A percentile compares a stretch with the other conserved stretches of the same genome.
Evolutionary conservation across 805 yeast species (phyloP).

Genomic region (Brettanomyces bruxellensis): DNA sequence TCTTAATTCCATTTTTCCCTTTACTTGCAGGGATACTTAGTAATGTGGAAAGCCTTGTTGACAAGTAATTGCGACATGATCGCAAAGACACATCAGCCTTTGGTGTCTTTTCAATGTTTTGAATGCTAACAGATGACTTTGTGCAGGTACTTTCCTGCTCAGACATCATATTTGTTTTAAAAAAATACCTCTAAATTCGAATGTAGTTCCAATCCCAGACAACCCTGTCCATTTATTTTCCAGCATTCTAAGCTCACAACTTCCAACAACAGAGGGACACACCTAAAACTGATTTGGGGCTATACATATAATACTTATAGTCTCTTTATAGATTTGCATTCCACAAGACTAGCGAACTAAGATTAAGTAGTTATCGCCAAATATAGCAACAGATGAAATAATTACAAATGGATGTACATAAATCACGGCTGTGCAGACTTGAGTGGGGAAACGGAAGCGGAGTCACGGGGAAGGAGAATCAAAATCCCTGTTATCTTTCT

Average conservation of each 20-base stretch:
- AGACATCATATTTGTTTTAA: background rate
- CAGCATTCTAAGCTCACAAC: no score
- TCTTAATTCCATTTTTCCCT: conserved; percentile 1
- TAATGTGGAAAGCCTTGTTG: conserved; percentile 8
- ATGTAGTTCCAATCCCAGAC: no score
- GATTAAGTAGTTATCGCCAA: no score
- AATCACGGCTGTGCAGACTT: background rate
- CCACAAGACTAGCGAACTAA: no score
- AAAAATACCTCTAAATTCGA: no score
- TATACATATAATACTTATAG: no score
- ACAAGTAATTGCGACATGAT: conserved; percentile 4
- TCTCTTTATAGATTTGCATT: no score
- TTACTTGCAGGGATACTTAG: conserved; percentile 6
- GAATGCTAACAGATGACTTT: background rate
- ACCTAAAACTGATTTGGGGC: no score
- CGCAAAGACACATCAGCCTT: conserved; percentile 7
- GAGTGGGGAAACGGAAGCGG: conserved; percentile 1
- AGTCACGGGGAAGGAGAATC: background rate
- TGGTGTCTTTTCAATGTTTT: background rate
- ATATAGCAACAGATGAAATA: no score
- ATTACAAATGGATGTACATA: background rate
- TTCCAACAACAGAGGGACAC: no score
- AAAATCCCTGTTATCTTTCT: no score
- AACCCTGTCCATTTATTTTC: no score
- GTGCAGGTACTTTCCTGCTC: conserved; percentile 2